A percentile compares a stretch with the other conserved stretches of the same genome.
phyloP scores from a whole-genome alignment of 2,329 filamentous ascomycete species.

The Alternaria sp. region DNA sequence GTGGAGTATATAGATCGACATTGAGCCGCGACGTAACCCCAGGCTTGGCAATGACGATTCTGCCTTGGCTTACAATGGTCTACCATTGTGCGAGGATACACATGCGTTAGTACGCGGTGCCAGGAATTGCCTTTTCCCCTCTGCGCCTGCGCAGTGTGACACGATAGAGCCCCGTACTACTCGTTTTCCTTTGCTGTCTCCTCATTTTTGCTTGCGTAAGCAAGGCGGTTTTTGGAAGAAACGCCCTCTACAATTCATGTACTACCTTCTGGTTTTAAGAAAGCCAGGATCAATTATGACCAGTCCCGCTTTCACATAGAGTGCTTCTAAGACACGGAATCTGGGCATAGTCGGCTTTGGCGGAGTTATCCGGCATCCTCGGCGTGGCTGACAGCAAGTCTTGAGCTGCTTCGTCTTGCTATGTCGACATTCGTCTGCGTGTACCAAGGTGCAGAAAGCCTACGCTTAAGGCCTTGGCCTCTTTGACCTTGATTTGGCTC shows the following conservation, averaged over 20 bases:
- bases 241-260: neutral
- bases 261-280: neutral
- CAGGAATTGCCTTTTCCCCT: neutral
- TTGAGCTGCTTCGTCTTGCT: slow-evolving; percentile 7
- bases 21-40: slow-evolving; percentile 13
- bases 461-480: slow-evolving; percentile 12
- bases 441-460: slow-evolving; percentile 6
- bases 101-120: neutral
- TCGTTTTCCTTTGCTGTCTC: neutral
- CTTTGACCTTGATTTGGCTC: neutral
- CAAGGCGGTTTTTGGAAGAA: neutral
- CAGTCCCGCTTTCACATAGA: neutral
- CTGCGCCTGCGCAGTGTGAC: neutral
- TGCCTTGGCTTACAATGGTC: slow-evolving; percentile 22
- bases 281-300: neutral
- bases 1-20: slow-evolving; percentile 11
- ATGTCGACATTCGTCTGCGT: neutral
- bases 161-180: neutral
- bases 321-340: neutral
- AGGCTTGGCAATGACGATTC: slow-evolving; percentile 28
- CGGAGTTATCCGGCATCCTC: slow-evolving; percentile 4
- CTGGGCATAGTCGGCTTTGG: neutral
- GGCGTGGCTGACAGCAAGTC: slow-evolving; percentile 2
- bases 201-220: neutral
- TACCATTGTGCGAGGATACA: neutral